Evolutionary conservation across 805 yeast species (phyloP), one percentile per base, ranked within the genome.

Genomic region (Saccharomycopsis fodiens): DNA sequence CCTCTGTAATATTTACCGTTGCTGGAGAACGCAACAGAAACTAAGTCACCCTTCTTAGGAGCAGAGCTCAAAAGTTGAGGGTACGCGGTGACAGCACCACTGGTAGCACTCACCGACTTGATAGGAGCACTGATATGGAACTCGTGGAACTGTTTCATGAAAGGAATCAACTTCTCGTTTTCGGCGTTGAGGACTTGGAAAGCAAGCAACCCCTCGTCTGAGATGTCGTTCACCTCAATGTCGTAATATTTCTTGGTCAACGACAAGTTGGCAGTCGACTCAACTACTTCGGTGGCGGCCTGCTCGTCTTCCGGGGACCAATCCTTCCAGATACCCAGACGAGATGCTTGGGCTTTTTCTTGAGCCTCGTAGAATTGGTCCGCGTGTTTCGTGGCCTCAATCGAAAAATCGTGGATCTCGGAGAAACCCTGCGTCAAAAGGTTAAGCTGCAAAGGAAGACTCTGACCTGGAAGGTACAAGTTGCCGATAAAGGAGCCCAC

Each of bases 401-500:
- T 75, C 1, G 91, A 81, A 42, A 74, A 71, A 42, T 74, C 85
- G 56, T 85, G 91, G 10, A 77, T 62, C 52, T 74, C 69, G 20
- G 76, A 84, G 45, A 74, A 70, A 2, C 95, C 96, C 44, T 73
- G 72, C 25, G 69, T 68, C 47, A 83, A 66, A 44, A 86, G 67
- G 17, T 66, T 61, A 12, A 70, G 65, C 55, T 82, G 89, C 51
- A 78, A 69, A 19, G 86, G 88, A 27, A 59, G 54, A 25, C 68
- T 66, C 38, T 67, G 68, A 2, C 76, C 70, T 12, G 72, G 73
- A 8, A 76, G 56, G 57, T 66, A 82, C 42, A 85, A 55, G 56
- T 79, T 76, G 39, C 95, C 93, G 57, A 85, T 76, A 57, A 87
- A 87, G 0, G 84, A 85, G 47, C 95, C 95, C 46, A 80, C 69